Evolutionary conservation across 2,329 filamentous ascomycete genomes (phyloP), one percentile per base, ranked within the genome.

Genomic region (Clarireedia monteithiana): DNA sequence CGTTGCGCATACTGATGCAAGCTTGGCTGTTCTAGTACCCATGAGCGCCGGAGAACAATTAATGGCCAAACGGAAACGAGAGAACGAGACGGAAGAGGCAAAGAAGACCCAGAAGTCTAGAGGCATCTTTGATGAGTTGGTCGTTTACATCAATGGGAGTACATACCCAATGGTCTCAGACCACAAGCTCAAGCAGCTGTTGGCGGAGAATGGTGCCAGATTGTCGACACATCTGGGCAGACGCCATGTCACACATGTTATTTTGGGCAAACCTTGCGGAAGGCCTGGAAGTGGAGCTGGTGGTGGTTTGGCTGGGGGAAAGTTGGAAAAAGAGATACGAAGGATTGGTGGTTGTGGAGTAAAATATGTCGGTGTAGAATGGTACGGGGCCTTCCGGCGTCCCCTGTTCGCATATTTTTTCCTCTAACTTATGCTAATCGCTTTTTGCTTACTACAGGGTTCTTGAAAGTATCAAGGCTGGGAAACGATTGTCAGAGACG

Each of bases 141-240:
- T 82, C 51, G 80, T 96, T 64, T 94, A 92, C 72, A 80, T 96
- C 71, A 96, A 96, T 71, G 91, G 91, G 59, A 91, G 88, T 62
- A 95, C 90, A 2, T 80, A 84, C 58, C 91, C 91, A 1, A 71
- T 83, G 24, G 80, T 96, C 59, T 95, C 89, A 14, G 91, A 96
- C 70, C 88, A 95, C 73, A 87, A 82, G 68, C 79, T 96, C 56
- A 95, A 94, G 75, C 84, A 85, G 55, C 71, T 95, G 15, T 78
- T 96, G 39, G 82, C 79, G 5, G 77, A 83, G 56, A 83, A 95
- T 67, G 92, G 91, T 20, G 92, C 83, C 0, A 76, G 73, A 44
- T 76, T 89, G 63, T 85, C 88, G 3, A 79, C 90, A 38, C 78
- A 83, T 57, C 80, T 95, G 9, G 86, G 82, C 9, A 81, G 89